Evolutionary conservation across 371 early-diverging fungal species (phyloP), one percentile per base, ranked within the genome.

Genomic region (Rhizopus microsporus): DNA sequence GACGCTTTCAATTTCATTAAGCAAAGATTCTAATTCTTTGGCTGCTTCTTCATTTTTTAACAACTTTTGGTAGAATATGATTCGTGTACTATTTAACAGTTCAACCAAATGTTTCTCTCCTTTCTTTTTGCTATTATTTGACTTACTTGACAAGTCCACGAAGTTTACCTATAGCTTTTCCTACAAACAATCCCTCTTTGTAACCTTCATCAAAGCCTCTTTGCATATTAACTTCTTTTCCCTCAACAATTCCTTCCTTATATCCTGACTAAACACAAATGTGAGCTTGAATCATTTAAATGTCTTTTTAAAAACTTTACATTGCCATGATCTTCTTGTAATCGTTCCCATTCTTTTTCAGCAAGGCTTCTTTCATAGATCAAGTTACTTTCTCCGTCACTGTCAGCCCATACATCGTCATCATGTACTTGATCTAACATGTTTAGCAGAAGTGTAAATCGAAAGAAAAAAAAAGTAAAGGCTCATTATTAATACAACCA

Each of bases 211-310:
- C 80, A 62, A 88, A 88, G 0, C 88, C 88, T 45, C 69, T 48
- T 56, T 88, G 88, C 69, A 88, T 71, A n/a, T 73, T 69, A 4
- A 68, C 64, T 53, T 86, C 84, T 59, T 88, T 86, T 46, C 83
- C 86, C 63, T 83, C 86, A 4, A 77, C 61, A 44, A 86, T 79
- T 23, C 88, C 88, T 55, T 83, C 86, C 51, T 81, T 82, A 58
- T 86, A 88, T 1, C 88, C 88, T 34, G 72, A 71, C 87, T 87
- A 42, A 34, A 23, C 5, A 32, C 31, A 6, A 50, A 29, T 39
- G 7, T 35, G 42, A 42, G 42, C 15, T 37, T 2, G 10, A 37
- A 37, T 16, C 4, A 16, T 43, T 16, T 29, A 30, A 50, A n/a
- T 13, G 10, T 42, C 15, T 42, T 15, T 15, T 6, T 42, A n/a